These are phyloP conservation scores for Cryptosporidium muris DNA, from an alignment of 169 alveolate species.

Conservation along the genomic window DNA sequence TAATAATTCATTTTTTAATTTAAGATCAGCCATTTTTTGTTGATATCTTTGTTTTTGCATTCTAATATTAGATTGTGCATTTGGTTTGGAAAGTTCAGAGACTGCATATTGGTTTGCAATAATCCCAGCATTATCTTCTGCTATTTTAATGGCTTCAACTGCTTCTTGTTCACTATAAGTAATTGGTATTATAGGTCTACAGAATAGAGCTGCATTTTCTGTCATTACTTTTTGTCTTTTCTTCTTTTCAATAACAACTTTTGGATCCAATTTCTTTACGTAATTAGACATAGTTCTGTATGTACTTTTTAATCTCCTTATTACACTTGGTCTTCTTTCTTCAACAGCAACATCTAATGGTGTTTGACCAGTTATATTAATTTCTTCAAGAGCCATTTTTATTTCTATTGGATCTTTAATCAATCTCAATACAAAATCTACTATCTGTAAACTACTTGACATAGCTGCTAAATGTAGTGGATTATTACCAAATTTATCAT, in stretches of 20 bases:
- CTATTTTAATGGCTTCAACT: slow-evolving; percentile 21
- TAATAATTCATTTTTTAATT: background rate
- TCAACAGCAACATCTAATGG: slow-evolving; percentile 63
- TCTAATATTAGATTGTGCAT: slow-evolving; percentile 36
- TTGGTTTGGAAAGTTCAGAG: slow-evolving; percentile 2
- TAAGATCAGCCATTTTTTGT: background rate
- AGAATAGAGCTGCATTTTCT: slow-evolving; percentile 59
- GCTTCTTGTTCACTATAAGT: slow-evolving; percentile 11
- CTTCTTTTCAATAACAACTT: slow-evolving; percentile 21
- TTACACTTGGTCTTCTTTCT: slow-evolving; percentile 66
- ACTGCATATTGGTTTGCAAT: slow-evolving; percentile 11
- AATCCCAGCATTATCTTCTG: slow-evolving; percentile 1
- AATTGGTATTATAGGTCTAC: slow-evolving; percentile 47
- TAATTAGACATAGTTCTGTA: slow-evolving; percentile 66
- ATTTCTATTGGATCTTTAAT: slow-evolving; percentile 67
- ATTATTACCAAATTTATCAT: slow-evolving; percentile 44
- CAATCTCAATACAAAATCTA: slow-evolving; percentile 63
- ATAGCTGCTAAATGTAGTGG: slow-evolving; percentile 66
- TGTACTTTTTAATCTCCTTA: slow-evolving; percentile 51
- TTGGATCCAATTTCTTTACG: slow-evolving; percentile 60
- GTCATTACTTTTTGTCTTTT: slow-evolving; percentile 58
- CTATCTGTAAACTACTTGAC: slow-evolving; percentile 59
- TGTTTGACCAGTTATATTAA: slow-evolving; percentile 22
- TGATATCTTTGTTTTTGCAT: slow-evolving; percentile 19
- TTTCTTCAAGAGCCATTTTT: slow-evolving; percentile 58